phyloP scores from a whole-genome alignment of 2,329 filamentous ascomycete species.

The Penicillium sp. region DNA sequence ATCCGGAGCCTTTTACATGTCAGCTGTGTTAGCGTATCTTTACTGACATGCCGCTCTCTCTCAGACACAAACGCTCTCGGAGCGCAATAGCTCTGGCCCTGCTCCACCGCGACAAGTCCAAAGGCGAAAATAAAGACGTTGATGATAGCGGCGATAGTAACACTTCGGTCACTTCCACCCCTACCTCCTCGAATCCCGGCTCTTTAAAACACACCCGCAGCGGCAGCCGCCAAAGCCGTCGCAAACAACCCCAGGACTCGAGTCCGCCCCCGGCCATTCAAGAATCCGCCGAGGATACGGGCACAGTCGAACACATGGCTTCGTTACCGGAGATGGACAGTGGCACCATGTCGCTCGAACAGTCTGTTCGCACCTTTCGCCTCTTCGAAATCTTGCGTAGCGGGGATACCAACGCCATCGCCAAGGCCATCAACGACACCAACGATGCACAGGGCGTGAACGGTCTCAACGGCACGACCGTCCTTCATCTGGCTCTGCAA shows the following conservation, averaged over 20 bases:
- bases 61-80: constrained; percentile 53
- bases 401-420: constrained; percentile 86
- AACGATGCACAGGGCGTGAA: constrained; percentile 49
- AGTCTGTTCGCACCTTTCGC: constrained; percentile 90
- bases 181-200: constrained; percentile 28
- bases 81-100: constrained; percentile 53
- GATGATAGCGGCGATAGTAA: constrained; percentile 19
- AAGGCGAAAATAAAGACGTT: constrained; percentile 39
- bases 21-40: neutral
- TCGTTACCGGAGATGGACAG: constrained; percentile 33
- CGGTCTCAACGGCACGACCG: constrained; percentile 66
- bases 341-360: constrained; percentile 64
- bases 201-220: constrained; percentile 32
- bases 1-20: constrained; percentile 17
- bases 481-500: constrained; percentile 90
- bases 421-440: constrained; percentile 67
- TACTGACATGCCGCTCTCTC: constrained; percentile 30
- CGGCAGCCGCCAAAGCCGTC: constrained; percentile 29
- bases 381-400: constrained; percentile 88
- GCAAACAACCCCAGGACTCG: constrained; percentile 28
- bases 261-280: constrained; percentile 21
- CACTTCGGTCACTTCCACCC: constrained; percentile 29
- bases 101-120: constrained; percentile 52
- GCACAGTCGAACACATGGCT: constrained; percentile 33
- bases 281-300: constrained; percentile 28